Evolutionary conservation across 352 stramenopile genomes (phyloP).

Genomic region (Halophytophthora polymorphica): DNA sequence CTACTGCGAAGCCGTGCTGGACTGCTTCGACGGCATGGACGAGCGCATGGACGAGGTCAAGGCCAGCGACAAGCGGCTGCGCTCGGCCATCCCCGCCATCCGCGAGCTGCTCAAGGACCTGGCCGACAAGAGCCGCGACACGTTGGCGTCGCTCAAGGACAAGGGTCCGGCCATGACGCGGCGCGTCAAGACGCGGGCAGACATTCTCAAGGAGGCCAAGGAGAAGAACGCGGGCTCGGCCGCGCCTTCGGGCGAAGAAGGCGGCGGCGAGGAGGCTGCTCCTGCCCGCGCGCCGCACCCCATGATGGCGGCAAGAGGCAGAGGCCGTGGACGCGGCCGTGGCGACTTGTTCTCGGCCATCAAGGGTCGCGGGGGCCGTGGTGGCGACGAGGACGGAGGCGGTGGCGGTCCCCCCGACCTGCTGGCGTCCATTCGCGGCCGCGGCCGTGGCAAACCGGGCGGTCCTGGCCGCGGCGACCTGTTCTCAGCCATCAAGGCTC

Average conservation of each 20-base stretch:
- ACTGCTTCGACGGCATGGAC: constrained; percentile 78
- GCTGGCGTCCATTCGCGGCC: constrained; percentile 52
- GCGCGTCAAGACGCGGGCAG: constrained; percentile 60
- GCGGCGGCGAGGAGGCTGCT: constrained; percentile 26
- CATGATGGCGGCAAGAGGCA: constrained; percentile 41
- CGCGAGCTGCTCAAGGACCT: constrained; percentile 62
- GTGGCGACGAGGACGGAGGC: constrained; percentile 38
- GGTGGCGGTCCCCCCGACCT: constrained; percentile 39
- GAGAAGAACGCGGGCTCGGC: constrained; percentile 58
- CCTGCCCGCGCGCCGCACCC: constrained; percentile 39
- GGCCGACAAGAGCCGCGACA: constrained; percentile 51
- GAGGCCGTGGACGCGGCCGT: constrained; percentile 35
- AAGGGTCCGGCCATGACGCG: constrained; percentile 56
- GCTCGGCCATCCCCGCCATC: constrained; percentile 62
- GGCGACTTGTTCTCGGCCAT: constrained; percentile 58
- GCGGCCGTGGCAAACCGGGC: constrained; percentile 41
- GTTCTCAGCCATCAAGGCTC: constrained; percentile 63
- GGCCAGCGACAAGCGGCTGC: constrained; percentile 76
- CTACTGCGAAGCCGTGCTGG: constrained; percentile 60
- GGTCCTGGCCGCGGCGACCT: constrained; percentile 52
- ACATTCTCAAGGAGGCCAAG: constrained; percentile 86
- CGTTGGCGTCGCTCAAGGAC: constrained; percentile 57
- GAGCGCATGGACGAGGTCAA: constrained; percentile 84
- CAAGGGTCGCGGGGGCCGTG: constrained; percentile 37
- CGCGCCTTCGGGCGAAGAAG: constrained; percentile 38